Evolutionary conservation across 2,329 filamentous ascomycete genomes (phyloP).

Genomic region (Fusarium sp.): DNA sequence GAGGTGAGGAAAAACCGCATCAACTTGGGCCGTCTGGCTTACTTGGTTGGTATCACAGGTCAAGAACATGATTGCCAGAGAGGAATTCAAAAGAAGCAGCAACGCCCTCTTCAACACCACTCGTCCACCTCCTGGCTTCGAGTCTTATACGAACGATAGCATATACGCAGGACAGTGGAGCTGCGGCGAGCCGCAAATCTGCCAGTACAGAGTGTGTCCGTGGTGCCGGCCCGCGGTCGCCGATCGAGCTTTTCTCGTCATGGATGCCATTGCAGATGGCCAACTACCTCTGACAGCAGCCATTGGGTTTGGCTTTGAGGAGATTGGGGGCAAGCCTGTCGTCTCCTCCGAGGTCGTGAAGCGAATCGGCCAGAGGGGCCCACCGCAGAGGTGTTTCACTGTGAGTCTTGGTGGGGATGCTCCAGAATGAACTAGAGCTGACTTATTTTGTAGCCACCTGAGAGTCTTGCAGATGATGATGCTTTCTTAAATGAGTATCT

Average conservation of each 20-base stretch:
- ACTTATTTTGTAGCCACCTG: slow-evolving; percentile 8
- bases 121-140: slow-evolving; percentile 28
- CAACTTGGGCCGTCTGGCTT: slow-evolving; percentile 40
- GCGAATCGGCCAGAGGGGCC: slow-evolving; percentile 55
- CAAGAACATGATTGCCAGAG: slow-evolving; percentile 46
- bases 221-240: slow-evolving; percentile 58
- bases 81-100: slow-evolving; percentile 41
- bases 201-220: slow-evolving; percentile 63
- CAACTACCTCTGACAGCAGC: slow-evolving; percentile 63
- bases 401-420: slow-evolving; percentile 44
- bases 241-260: slow-evolving; percentile 61
- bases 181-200: slow-evolving; percentile 55
- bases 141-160: slow-evolving; percentile 23
- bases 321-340: slow-evolving; percentile 57
- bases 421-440: not conserved
- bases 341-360: slow-evolving; percentile 53
- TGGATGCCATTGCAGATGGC: slow-evolving; percentile 62
- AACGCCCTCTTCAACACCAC: slow-evolving; percentile 34
- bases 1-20: slow-evolving; percentile 51
- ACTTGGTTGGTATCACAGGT: slow-evolving; percentile 21
- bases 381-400: slow-evolving; percentile 25
- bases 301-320: slow-evolving; percentile 65
- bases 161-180: slow-evolving; percentile 54
- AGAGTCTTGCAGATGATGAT: slow-evolving; percentile 7
- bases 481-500: slow-evolving; percentile 20